Evolutionary conservation across 768 basidiomycete genomes (phyloP), one percentile per base, ranked within the genome.

Genomic region (Hericium rajendrae): DNA sequence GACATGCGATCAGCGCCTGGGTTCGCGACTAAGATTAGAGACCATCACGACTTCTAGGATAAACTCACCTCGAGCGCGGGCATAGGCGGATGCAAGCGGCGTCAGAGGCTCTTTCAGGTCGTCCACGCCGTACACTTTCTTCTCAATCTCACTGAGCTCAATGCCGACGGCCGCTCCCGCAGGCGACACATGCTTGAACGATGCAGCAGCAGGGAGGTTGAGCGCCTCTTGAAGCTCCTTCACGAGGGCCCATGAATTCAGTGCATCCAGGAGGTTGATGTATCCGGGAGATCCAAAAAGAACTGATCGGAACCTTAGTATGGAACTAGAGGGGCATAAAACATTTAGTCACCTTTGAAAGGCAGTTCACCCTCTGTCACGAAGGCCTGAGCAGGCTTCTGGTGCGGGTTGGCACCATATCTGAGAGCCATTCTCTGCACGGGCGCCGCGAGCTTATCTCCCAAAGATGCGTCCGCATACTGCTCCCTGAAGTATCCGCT

Each of bases 111-210:
- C 90, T 67, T 93, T 94, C 58, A 97, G 76, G 65, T 97, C 97
- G 39, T 97, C 94, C 0, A 97, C 94, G 2, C 93, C 95, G 62
- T 97, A 98, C 0, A 98, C 94, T 64, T 88, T 85, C 67, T 94
- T 91, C 72, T 97, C 94, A 0, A 77, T 80, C 28, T 89, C 86
- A 63, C 84, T 78, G 48, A 99, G 78, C 67, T 82, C 82, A 56
- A 97, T 69, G 22, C 94, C 95, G 12, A 97, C 91, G 26, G 94
- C 97, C 6, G 91, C 94, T 53, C 97, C 97, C 2, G 97, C 97
- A 11, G 97, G 97, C 16, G 95, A 98, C 59, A 99, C 97, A 67
- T 99, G 97, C 75, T 99, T 99, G 85, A 98, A 99, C 0, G 94
- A 97, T 0, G 97, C 95, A 12, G 97, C 95, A 13, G 97, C 97